These are phyloP conservation scores for Panaeolus papilionaceus DNA, from an alignment of 768 basidiomycete genomes.

Conservation along the genomic window DNA sequence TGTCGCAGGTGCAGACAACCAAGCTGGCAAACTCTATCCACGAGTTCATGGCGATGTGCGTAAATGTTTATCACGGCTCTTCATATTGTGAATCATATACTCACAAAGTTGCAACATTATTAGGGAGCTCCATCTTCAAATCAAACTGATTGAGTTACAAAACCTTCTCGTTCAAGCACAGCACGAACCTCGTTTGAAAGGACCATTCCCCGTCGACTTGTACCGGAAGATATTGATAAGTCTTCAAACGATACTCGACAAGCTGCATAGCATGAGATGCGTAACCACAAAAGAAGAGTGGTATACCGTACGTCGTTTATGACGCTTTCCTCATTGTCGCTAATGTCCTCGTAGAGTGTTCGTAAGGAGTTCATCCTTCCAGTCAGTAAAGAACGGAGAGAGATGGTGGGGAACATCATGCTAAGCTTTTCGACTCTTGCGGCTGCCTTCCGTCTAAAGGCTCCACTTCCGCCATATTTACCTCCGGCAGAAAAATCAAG, in stretches of 20 bases:
- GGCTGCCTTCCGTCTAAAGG: slow-evolving; percentile 81
- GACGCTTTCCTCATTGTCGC: background rate
- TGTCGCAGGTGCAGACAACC: slow-evolving; percentile 40
- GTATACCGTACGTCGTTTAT: slow-evolving; percentile 45
- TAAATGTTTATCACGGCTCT: slow-evolving; percentile 17
- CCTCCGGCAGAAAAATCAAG: slow-evolving; percentile 91
- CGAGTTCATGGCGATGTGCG: slow-evolving; percentile 92
- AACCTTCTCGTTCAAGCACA: slow-evolving; percentile 84
- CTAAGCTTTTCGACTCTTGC: slow-evolving; percentile 84
- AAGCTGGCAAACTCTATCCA: slow-evolving; percentile 68
- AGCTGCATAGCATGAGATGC: slow-evolving; percentile 92
- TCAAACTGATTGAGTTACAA: slow-evolving; percentile 85
- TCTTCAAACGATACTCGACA: slow-evolving; percentile 84
- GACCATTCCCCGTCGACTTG: slow-evolving; percentile 86
- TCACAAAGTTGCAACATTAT: background rate
- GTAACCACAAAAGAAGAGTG: slow-evolving; percentile 95
- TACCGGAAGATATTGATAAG: slow-evolving; percentile 86
- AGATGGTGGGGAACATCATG: slow-evolving; percentile 95
- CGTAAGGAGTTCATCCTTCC: slow-evolving; percentile 87
- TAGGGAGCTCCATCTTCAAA: slow-evolving; percentile 95
- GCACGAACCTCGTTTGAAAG: slow-evolving; percentile 93
- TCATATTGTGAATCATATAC: background rate
- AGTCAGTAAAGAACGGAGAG: slow-evolving; percentile 85
- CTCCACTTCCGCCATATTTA: slow-evolving; percentile 92
- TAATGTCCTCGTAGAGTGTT: slow-evolving; percentile 59